A percentile compares a stretch with the other conserved stretches of the same genome.
phyloP scores from a whole-genome alignment of 2,329 filamentous ascomycete species.

The Endoconidiophora laricicola region DNA sequence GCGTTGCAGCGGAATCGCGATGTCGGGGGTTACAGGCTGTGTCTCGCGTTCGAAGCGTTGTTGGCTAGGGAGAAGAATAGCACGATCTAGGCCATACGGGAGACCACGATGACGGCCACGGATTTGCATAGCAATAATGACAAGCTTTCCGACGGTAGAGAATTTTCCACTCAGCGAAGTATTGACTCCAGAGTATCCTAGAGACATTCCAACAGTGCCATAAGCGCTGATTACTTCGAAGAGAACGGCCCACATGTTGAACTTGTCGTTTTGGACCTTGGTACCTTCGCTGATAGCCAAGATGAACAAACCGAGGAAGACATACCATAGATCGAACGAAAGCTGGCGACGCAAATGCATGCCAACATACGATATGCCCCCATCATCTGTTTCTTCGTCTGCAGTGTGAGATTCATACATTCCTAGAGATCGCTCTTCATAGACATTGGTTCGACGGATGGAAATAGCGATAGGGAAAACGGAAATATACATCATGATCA shows the following conservation, averaged over 20 bases:
- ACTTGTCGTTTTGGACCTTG: conserved; percentile 45
- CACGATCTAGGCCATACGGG: conserved; percentile 49
- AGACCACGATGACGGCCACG: conserved; percentile 52
- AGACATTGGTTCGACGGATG: conserved; percentile 85
- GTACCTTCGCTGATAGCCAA: conserved; percentile 74
- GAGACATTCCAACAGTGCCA: conserved; percentile 79
- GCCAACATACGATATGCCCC: conserved; percentile 67
- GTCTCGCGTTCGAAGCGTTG: conserved; percentile 36
- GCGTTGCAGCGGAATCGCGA: conserved; percentile 23
- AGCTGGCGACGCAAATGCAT: conserved; percentile 84
- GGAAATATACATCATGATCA: conserved; percentile 99
- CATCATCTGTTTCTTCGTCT: conserved; percentile 32
- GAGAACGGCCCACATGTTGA: conserved; percentile 52
- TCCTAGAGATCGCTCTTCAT: conserved; percentile 77
- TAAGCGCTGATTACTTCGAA: conserved; percentile 87
- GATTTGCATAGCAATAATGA: conserved; percentile 53
- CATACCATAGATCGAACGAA: conserved; percentile 95
- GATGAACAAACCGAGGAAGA: conserved; percentile 85
- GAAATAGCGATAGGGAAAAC: conserved; percentile 94
- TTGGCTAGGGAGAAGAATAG: conserved; percentile 41
- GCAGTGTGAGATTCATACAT: conserved; percentile 42
- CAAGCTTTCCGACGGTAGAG: conserved; percentile 50
- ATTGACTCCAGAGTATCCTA: conserved; percentile 64
- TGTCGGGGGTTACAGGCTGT: conserved; percentile 22
- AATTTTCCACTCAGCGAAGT: conserved; percentile 75